Conservation (phyloP, 2,329 filamentous ascomycete genomes). For the Pseudopyrenochaeta lycopersici region DNA sequence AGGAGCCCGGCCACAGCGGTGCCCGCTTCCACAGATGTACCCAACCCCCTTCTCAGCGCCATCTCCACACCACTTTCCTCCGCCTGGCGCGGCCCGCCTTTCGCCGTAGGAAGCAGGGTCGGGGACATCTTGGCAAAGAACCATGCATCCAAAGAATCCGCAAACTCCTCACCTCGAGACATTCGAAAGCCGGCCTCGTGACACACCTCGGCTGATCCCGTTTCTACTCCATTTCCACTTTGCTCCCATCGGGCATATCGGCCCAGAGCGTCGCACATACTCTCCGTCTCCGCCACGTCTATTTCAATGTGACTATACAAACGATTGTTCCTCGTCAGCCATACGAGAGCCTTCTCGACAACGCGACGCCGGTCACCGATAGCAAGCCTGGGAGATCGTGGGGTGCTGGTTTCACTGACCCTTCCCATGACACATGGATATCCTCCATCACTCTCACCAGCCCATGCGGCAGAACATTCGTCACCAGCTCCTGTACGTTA, state of each 20-base stretch:
- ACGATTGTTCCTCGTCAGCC: slow-evolving; percentile 1
- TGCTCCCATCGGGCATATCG: not conserved
- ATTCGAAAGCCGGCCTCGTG: not conserved
- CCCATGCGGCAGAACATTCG: slow-evolving; percentile 1
- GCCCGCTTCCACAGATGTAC: too few species aligned
- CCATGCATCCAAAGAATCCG: slow-evolving; percentile 3
- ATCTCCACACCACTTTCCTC: slow-evolving; percentile 2
- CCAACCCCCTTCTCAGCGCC: too few species aligned
- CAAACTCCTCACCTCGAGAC: slow-evolving; percentile 4
- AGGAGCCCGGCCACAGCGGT: not conserved
- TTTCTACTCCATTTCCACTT: not conserved
- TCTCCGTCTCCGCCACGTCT: not conserved
- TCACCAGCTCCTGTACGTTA: slow-evolving; percentile 5
- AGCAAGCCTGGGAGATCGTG: slow-evolving; percentile 1
- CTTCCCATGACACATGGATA: slow-evolving; percentile 1
- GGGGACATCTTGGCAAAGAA: slow-evolving; percentile 10
- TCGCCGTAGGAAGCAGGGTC: slow-evolving; percentile 6
- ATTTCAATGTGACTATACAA: not conserved
- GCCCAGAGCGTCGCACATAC: slow-evolving; percentile 2
- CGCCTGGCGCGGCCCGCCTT: slow-evolving; percentile 8
- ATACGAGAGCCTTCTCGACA: not conserved
- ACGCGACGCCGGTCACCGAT: not conserved
- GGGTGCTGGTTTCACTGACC: not conserved
- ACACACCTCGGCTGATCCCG: slow-evolving; percentile 4
- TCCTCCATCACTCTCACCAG: slow-evolving; percentile 4